Base-by-base conservation (phyloP, 805 yeast species). In the Zygoascus biomembranicola region DNA sequence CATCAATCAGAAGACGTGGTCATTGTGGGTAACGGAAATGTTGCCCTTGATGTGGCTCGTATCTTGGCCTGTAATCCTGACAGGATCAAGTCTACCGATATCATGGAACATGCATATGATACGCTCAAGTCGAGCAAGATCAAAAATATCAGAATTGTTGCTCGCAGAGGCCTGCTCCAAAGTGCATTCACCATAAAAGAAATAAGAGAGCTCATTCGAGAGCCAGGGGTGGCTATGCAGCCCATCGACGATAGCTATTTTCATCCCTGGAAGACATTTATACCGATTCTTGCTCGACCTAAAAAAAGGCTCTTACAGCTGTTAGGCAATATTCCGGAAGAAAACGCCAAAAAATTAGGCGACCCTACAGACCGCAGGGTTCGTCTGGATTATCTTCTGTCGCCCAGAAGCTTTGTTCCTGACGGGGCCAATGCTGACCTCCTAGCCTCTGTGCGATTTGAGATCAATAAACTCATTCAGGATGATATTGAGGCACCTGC, bases 21-120 rank as follows among this genome's bases (percentile, higher is more conserved):
- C 0, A 84, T 94, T 32, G 78, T 94, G n/a, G 99, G 99, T 6
- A 92, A 90, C 67, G 99, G 99, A 47, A 94, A 94, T 65, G 99
- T 94, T 16, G 96, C 98, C 0, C 71, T 94, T 56, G 99, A 94
- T 66, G 81, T 94, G 4, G 89, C 96, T 0, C 73, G 99, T 52
- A 74, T 94, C 1, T 70, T 94, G 35, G 67, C 90, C 53, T 82
- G 84, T 4, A 79, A 84, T 0, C 68, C 73, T 1, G 71, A 71
- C 1, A 77, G 79, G 52, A 82, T 96, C 81, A 55, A 71, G 1
- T 60, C 69, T 0, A 92, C 97, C 0, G 99, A 94, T 68, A 84
- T 94, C 18, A 73, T 87, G 0, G 65, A 71, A 2, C 66, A 70
- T 35, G 95, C 97, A 0, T 67, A 84, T 9, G 71, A 73, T 2